Conservation (phyloP, 1,284 basidiomycete genomes). For the Trichosporon coremiiforme region DNA sequence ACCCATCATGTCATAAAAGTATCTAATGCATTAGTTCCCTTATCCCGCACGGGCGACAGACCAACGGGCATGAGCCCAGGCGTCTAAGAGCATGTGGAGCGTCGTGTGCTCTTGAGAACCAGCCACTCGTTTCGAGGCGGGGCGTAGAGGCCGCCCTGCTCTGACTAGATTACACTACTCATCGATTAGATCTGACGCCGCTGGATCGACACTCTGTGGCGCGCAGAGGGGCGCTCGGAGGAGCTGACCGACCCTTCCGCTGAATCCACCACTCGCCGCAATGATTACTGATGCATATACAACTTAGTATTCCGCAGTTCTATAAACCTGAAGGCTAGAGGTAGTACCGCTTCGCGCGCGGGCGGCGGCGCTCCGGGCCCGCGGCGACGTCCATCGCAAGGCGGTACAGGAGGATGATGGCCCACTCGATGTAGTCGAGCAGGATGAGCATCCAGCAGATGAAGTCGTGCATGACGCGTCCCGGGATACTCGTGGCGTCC, state of each 20-base stretch:
- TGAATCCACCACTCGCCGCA: not conserved
- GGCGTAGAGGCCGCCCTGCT: too few relatives aligned
- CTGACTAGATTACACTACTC: too few relatives aligned
- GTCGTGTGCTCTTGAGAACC: too few relatives aligned
- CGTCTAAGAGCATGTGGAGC: too few relatives aligned
- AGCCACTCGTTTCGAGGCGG: too few relatives aligned
- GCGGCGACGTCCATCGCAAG: conserved; percentile 38
- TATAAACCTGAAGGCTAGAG: conserved; percentile 14
- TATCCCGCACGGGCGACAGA: not conserved
- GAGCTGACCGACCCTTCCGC: too few relatives aligned
- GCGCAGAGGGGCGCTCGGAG: too few relatives aligned
- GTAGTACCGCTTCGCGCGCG: conserved; percentile 26
- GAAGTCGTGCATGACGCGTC: conserved; percentile 39
- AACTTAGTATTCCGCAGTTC: not conserved
- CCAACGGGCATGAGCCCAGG: too few relatives aligned
- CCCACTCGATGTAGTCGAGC: conserved; percentile 41
- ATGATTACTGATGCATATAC: conserved; percentile 16
- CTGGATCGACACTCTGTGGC: too few relatives aligned
- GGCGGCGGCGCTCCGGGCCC: conserved; percentile 30
- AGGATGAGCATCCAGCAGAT: conserved; percentile 38
- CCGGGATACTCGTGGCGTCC: conserved; percentile 34
- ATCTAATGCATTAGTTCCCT: not conserved
- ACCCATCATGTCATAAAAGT: not conserved
- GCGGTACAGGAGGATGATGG: conserved; percentile 38
- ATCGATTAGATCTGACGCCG: too few relatives aligned